phyloP scores from a whole-genome alignment of 2,329 filamentous ascomycete species.

The Aspergillus sergii region DNA sequence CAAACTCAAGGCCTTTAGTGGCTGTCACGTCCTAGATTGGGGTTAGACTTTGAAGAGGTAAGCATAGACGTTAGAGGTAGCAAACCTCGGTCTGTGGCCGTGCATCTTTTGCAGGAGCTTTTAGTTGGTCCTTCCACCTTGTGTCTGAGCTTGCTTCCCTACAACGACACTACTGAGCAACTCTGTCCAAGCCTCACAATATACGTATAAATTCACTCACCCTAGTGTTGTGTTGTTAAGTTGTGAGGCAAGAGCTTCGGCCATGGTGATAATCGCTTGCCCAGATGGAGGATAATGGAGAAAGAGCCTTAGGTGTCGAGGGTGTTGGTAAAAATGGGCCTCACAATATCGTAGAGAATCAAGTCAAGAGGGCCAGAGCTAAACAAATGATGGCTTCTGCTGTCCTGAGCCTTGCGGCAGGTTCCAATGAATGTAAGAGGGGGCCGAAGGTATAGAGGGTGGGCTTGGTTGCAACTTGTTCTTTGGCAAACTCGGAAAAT shows the following conservation, averaged over 20 bases:
- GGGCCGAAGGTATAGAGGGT: not conserved
- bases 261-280: slow-evolving; percentile 36
- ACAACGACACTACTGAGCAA: slow-evolving; percentile 17
- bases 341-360: not conserved
- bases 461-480: not conserved
- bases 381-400: not conserved
- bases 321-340: not conserved
- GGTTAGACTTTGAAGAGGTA: slow-evolving; percentile 23
- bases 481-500: not conserved
- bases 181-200: not conserved
- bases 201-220: slow-evolving; percentile 29
- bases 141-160: slow-evolving; percentile 44
- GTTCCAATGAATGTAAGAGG: not conserved
- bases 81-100: slow-evolving; percentile 54
- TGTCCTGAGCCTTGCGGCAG: not conserved
- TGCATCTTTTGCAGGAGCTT: slow-evolving; percentile 50
- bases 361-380: not conserved
- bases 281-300: slow-evolving; percentile 7
- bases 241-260: slow-evolving; percentile 49
- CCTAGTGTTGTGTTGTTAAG: slow-evolving; percentile 47
- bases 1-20: slow-evolving; percentile 96
- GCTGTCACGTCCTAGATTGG: slow-evolving; percentile 84
- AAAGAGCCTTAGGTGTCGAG: not conserved
- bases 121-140: slow-evolving; percentile 50
- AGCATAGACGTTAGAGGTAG: slow-evolving; percentile 7